phyloP scores from a whole-genome alignment of 2,329 filamentous ascomycete species.

The Ophiostoma quercus region DNA sequence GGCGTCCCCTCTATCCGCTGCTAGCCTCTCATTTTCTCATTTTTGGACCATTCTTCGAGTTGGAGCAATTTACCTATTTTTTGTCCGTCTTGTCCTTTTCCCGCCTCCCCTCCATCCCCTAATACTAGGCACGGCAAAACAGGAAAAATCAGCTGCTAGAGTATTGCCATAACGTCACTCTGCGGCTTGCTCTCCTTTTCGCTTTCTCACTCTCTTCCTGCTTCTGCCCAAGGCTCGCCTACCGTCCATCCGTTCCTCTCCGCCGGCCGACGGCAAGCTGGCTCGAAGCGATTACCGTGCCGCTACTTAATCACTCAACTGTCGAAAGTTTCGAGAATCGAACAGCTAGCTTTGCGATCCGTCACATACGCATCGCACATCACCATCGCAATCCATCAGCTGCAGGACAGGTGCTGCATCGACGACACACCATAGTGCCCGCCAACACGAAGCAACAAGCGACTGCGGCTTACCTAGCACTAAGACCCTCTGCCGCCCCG shows the following conservation, averaged over 20 bases:
- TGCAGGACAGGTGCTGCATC: neutral
- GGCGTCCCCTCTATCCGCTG: neutral
- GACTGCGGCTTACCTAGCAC: neutral
- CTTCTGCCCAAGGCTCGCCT: neutral
- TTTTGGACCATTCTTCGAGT: neutral
- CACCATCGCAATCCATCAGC: neutral
- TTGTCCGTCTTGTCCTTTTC: constrained; percentile 4
- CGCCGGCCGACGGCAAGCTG: constrained; percentile 12
- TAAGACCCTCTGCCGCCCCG: neutral
- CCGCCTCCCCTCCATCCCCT: constrained; percentile 15
- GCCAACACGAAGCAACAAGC: neutral
- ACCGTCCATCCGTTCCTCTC: constrained; percentile 10
- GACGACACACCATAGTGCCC: neutral
- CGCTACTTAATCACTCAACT: constrained; percentile 6
- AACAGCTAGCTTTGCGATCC: neutral
- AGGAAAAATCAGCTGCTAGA: constrained; percentile 13
- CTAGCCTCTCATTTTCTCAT: constrained; percentile 1
- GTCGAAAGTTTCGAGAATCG: neutral
- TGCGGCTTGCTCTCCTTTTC: neutral
- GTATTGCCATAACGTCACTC: constrained; percentile 21
- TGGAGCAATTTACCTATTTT: constrained; percentile 4
- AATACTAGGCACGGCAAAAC: constrained; percentile 14
- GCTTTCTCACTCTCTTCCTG: neutral
- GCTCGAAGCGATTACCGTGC: constrained; percentile 2
- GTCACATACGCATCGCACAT: neutral